These are phyloP conservation scores for Trichoderma parareesei DNA, from an alignment of 495 filamentous ascomycete genomes.

Conservation along the genomic window DNA sequence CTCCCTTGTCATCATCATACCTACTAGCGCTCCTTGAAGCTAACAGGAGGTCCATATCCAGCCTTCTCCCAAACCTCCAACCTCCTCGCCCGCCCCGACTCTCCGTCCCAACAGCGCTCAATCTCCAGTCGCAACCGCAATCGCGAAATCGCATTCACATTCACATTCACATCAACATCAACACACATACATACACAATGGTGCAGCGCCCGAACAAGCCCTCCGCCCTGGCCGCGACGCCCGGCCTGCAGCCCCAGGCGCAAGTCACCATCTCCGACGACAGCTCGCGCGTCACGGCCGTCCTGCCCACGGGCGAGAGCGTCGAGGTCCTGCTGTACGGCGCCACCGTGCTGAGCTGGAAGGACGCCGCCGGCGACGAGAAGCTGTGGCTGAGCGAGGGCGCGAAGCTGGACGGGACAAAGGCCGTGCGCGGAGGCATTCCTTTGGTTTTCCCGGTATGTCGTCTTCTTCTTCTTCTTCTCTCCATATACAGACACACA, in stretches of 20 bases:
- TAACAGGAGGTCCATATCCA: too few species aligned
- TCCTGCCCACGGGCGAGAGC: slow-evolving; percentile 75
- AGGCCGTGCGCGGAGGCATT: slow-evolving; percentile 67
- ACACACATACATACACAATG: slow-evolving; percentile 29
- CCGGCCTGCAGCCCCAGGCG: slow-evolving; percentile 54
- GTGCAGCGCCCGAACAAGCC: slow-evolving; percentile 84
- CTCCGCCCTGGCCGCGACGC: slow-evolving; percentile 61
- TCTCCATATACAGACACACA: too few species aligned
- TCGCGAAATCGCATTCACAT: neutral
- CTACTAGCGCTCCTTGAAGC: too few species aligned
- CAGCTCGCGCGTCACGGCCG: slow-evolving; percentile 58
- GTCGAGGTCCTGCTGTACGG: slow-evolving; percentile 81
- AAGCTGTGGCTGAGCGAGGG: slow-evolving; percentile 81
- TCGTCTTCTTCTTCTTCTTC: slow-evolving; percentile 14
- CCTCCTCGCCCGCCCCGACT: neutral
- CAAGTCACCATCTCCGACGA: slow-evolving; percentile 59
- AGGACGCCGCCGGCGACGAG: slow-evolving; percentile 67
- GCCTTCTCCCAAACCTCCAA: too few species aligned
- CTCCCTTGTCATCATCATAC: too few species aligned
- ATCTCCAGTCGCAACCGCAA: too few species aligned
- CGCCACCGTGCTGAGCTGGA: slow-evolving; percentile 91
- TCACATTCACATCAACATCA: slow-evolving; percentile 14
- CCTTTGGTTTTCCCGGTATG: slow-evolving; percentile 92
- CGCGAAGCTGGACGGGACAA: slow-evolving; percentile 53
- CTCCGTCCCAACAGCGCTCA: neutral